Evolutionary conservation across 805 yeast genomes (phyloP).

Genomic region (Nakazawaea wyomingensis): DNA sequence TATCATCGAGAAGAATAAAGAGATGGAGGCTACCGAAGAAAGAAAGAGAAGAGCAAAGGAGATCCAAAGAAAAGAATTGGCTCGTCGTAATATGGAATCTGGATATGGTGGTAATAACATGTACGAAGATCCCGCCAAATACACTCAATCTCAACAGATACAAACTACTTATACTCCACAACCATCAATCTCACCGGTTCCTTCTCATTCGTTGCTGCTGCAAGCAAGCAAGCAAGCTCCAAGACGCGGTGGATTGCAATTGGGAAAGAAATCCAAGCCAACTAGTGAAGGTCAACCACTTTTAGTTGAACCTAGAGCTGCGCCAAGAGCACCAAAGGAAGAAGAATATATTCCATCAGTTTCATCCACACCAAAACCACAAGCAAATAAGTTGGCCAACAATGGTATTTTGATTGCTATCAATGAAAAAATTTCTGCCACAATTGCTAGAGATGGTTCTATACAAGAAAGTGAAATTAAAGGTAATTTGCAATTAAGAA

Average conservation of each 20-base stretch:
- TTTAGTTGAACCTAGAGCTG: slow-evolving; percentile 23
- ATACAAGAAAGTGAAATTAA: slow-evolving; percentile 67
- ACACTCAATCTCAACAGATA: slow-evolving; percentile 7
- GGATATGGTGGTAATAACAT: slow-evolving; percentile 20
- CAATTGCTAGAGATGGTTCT: slow-evolving; percentile 79
- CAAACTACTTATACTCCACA: slow-evolving; percentile 20
- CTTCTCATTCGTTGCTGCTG: slow-evolving; percentile 20
- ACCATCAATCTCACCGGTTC: slow-evolving; percentile 18
- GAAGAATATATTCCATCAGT: slow-evolving; percentile 20
- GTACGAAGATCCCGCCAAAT: slow-evolving; percentile 12
- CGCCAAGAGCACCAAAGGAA: slow-evolving; percentile 18
- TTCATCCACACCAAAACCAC: slow-evolving; percentile 20
- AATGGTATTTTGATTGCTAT: slow-evolving; percentile 77
- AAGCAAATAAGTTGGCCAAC: slow-evolving; percentile 37
- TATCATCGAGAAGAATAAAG: slow-evolving; percentile 94
- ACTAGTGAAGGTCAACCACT: slow-evolving; percentile 23
- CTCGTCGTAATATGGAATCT: slow-evolving; percentile 51
- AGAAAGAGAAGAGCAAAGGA: slow-evolving; percentile 93
- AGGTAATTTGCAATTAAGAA: slow-evolving; percentile 86
- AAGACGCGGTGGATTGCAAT: slow-evolving; percentile 70
- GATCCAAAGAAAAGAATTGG: slow-evolving; percentile 74
- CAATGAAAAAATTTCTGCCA: slow-evolving; percentile 74
- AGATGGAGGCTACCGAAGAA: slow-evolving; percentile 94
- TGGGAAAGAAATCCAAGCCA: slow-evolving; percentile 49
- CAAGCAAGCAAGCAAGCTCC: slow-evolving; percentile 25